phyloP scores from a whole-genome alignment of 805 yeast species.

The Cyberlindnera sargentensis region DNA sequence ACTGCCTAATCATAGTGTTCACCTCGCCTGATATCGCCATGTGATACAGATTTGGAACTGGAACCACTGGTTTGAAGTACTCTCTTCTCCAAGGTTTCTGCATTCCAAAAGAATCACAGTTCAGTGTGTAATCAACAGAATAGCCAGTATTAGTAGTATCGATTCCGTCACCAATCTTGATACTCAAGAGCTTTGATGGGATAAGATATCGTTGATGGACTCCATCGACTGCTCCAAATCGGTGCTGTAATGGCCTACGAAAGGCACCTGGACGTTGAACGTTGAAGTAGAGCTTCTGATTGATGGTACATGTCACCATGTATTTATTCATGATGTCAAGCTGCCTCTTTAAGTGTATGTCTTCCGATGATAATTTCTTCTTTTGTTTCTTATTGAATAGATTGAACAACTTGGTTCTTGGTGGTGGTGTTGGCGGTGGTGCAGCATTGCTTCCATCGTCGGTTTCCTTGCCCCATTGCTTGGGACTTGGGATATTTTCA shows the following conservation, averaged over 20 bases:
- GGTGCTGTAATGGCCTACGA: neutral
- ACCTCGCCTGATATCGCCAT: neutral
- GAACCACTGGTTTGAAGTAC: neutral
- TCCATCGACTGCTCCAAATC: neutral
- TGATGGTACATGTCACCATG: neutral
- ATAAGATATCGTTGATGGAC: neutral
- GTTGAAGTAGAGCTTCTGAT: constrained; percentile 1
- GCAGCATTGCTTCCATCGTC: no score
- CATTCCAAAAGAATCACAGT: neutral
- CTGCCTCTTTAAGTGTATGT: neutral
- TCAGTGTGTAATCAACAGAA: neutral
- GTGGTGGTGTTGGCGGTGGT: no score
- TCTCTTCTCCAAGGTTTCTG: neutral
- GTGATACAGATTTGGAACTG: neutral
- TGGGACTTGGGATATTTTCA: no score
- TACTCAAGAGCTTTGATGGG: neutral
- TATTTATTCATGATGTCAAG: neutral
- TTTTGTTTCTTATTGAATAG: no score
- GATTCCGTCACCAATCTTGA: neutral
- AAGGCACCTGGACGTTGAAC: neutral
- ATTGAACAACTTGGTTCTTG: no score
- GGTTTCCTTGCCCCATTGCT: no score
- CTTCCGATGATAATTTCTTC: no score
- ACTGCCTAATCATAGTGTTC: neutral
- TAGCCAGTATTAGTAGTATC: neutral